Evolutionary conservation across 2,329 filamentous ascomycete species (phyloP).

Genomic region (Calonectria montana): DNA sequence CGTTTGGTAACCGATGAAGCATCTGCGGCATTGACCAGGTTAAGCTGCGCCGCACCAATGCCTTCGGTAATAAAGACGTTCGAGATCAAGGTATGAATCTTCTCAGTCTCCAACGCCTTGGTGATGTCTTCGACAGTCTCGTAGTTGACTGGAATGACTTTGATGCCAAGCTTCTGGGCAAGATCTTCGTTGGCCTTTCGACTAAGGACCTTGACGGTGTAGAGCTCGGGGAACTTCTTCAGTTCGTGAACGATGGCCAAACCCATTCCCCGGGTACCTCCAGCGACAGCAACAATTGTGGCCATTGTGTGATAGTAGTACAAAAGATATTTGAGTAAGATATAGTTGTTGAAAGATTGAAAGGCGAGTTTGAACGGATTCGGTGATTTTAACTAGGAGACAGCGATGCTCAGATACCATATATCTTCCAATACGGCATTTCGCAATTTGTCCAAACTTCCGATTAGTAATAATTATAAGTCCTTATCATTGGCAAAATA

Average conservation of each 20-base stretch:
- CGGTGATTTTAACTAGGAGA: too few relatives aligned
- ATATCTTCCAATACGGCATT: neutral
- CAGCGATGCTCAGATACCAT: neutral
- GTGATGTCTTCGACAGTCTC: neutral
- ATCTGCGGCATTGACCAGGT: neutral
- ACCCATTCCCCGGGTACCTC: neutral
- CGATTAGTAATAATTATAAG: neutral
- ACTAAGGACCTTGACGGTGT: neutral
- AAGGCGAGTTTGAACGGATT: neutral
- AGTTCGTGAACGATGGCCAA: neutral
- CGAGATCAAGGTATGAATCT: neutral
- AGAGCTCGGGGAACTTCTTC: neutral
- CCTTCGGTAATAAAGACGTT: neutral
- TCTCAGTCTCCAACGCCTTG: neutral
- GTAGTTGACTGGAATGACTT: neutral
- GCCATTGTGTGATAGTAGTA: neutral
- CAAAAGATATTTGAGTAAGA: neutral
- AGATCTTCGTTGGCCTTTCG: neutral
- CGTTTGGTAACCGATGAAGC: neutral
- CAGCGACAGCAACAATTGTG: neutral
- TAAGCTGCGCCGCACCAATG: neutral
- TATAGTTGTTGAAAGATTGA: neutral
- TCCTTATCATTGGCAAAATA: neutral
- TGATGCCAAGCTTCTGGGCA: neutral
- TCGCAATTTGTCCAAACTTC: neutral